These are phyloP conservation scores for Elaeagnus macrophylla DNA, from an alignment of 306 rosid species.

Conservation along the genomic window DNA sequence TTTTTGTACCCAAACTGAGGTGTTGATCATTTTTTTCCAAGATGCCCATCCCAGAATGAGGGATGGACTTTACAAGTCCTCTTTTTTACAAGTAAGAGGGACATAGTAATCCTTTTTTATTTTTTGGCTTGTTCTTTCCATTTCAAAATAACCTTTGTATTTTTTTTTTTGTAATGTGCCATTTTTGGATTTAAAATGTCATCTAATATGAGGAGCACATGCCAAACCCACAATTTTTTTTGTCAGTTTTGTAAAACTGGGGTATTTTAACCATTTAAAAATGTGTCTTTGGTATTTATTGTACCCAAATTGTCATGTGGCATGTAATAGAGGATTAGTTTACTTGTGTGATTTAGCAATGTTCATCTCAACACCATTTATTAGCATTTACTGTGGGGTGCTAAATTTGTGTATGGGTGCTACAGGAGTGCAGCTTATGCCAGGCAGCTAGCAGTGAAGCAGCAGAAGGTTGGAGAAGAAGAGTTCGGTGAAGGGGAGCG, in stretches of 20 bases:
- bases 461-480: slow-evolving; percentile 27
- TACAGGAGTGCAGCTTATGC: slow-evolving; percentile 68
- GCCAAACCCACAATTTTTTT: too few species aligned
- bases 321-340: background rate
- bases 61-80: too few species aligned
- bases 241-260: too few species aligned
- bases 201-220: too few species aligned
- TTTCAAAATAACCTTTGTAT: background rate
- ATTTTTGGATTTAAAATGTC: too few species aligned
- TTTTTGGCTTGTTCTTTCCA: background rate
- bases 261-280: too few species aligned
- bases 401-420: slow-evolving; percentile 17
- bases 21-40: background rate
- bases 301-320: background rate
- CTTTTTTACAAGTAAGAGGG: too few species aligned
- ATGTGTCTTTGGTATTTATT: too few species aligned
- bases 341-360: background rate
- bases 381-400: background rate
- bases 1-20: background rate
- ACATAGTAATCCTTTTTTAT: background rate
- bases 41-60: background rate
- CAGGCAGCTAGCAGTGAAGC: slow-evolving; percentile 48
- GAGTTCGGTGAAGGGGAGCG: slow-evolving; percentile 28
- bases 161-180: too few species aligned
- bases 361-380: background rate